Conservation (phyloP, 2,329 filamentous ascomycete genomes). For the Scortechinia acanthostroma region DNA sequence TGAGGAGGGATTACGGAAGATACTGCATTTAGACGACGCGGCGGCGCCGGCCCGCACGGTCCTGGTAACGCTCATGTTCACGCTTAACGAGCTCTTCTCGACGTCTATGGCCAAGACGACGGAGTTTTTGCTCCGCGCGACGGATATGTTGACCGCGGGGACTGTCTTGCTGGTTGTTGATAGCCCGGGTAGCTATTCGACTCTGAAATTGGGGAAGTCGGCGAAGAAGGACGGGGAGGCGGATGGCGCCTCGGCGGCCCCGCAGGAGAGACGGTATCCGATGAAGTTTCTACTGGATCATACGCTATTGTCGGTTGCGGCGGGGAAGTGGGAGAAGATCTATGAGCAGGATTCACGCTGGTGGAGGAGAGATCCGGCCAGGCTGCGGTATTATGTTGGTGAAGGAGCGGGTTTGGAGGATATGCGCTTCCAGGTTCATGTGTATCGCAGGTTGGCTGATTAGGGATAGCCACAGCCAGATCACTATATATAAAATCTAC, state of each 20-base stretch:
- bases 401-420: slow-evolving; percentile 37
- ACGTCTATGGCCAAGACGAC: slow-evolving; percentile 48
- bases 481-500: too few species aligned
- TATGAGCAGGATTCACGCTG: slow-evolving; percentile 49
- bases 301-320: slow-evolving; percentile 37
- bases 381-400: slow-evolving; percentile 48
- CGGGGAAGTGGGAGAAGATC: slow-evolving; percentile 42
- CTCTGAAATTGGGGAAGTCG: slow-evolving; percentile 37
- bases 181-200: slow-evolving; percentile 59
- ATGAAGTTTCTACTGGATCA: slow-evolving; percentile 62
- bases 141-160: slow-evolving; percentile 32
- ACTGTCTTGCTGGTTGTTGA: slow-evolving; percentile 51
- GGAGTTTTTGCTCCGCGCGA: slow-evolving; percentile 42
- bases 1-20: neutral
- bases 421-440: slow-evolving; percentile 59
- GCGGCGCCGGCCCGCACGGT: slow-evolving; percentile 8
- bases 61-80: slow-evolving; percentile 57
- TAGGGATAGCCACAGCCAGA: too few species aligned
- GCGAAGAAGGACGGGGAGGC: slow-evolving; percentile 9
- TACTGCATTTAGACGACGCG: neutral
- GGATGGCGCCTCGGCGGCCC: too few species aligned
- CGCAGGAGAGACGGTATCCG: slow-evolving; percentile 47
- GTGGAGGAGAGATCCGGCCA: slow-evolving; percentile 40
- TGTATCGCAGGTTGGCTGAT: slow-evolving; percentile 39
- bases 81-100: slow-evolving; percentile 58